Evolutionary conservation across 2,329 filamentous ascomycete genomes (phyloP), one percentile per base, ranked within the genome.

Genomic region (Penicillium psychrosexuale): DNA sequence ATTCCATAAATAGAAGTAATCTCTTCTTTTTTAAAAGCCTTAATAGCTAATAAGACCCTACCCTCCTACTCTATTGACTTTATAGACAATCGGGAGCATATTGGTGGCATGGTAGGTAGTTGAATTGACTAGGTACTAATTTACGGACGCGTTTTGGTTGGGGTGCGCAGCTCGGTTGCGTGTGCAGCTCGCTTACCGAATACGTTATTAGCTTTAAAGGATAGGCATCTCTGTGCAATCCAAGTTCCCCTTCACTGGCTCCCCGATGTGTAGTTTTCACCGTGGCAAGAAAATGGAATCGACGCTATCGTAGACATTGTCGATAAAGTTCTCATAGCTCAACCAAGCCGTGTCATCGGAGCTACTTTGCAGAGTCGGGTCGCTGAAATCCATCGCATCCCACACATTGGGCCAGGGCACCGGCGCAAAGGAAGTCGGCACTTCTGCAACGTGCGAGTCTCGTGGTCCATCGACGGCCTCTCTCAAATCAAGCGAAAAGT

Each of bases 261-360:
- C 2, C 12, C 31, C 8, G 4, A 8, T 8, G 17, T 12, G 3
- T 13, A 2, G 11, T 19, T n/a, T 8, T 54, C 38, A 58, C 15
- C 53, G 50, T n/a, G 54, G 39, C 19, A 61, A 50, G 45, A 67
- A 59, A 34, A 64, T 61, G 22, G 56, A 58, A 37, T 67, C 61
- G n/a, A 58, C 58, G 53, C 51, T 65, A 27, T 63, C 61, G 47
- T 67, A 65, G 30, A 66, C 53, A 48, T 66, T 67, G 1, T 61
- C 65, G 8, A 70, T 62, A 37, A 70, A 69, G 24, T 53, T 65
- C 37, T 66, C 62, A 45, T 69, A 69, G 28, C 60, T 68, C 28
- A 60, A 40, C 67, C 67, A 70, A 1, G 66, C 62, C 27, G 55
- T 56, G 46, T 66, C 58, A 44, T 61, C 51, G 9, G 46, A 40